A percentile compares a stretch with the other conserved stretches of the same genome.
Conservation (phyloP, 768 basidiomycete genomes). For the Kwoniella dendrophila region DNA sequence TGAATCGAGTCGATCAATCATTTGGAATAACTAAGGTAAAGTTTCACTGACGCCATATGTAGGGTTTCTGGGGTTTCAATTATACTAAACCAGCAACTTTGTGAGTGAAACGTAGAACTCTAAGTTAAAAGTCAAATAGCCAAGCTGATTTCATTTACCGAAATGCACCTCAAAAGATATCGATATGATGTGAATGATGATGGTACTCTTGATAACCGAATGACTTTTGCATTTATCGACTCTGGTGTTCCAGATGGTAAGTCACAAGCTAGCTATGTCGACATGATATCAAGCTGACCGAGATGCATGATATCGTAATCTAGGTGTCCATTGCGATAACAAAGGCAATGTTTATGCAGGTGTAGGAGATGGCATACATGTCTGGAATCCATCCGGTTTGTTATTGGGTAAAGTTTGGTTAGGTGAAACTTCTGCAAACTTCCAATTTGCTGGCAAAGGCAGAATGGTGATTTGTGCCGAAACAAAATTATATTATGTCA, state of each 20-base stretch:
- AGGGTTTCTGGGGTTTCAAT: slow-evolving; percentile 41
- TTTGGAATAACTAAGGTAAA: neutral
- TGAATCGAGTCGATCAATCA: neutral
- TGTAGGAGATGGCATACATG: slow-evolving; percentile 48
- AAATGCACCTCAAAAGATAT: slow-evolving; percentile 42
- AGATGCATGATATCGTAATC: neutral
- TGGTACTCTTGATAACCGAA: slow-evolving; percentile 40
- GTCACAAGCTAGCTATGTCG: neutral
- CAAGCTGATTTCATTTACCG: too few species aligned
- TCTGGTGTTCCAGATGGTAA: slow-evolving; percentile 42
- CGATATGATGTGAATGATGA: slow-evolving; percentile 45
- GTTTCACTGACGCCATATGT: slow-evolving; percentile 5
- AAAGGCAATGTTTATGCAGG: slow-evolving; percentile 51
- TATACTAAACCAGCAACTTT: slow-evolving; percentile 68
- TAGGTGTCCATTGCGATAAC: slow-evolving; percentile 47
- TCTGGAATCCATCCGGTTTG: slow-evolving; percentile 46
- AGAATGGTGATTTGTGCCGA: slow-evolving; percentile 51
- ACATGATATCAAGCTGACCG: neutral
- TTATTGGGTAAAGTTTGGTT: slow-evolving; percentile 54
- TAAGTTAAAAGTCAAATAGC: neutral
- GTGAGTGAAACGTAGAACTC: slow-evolving; percentile 59
- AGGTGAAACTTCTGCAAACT: slow-evolving; percentile 45
- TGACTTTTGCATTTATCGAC: slow-evolving; percentile 47
- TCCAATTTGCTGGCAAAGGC: slow-evolving; percentile 49
- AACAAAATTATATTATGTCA: slow-evolving; percentile 44